Evolutionary conservation across 495 filamentous ascomycete species (phyloP), one percentile per base, ranked within the genome.

Genomic region (Margaritispora aquatica): DNA sequence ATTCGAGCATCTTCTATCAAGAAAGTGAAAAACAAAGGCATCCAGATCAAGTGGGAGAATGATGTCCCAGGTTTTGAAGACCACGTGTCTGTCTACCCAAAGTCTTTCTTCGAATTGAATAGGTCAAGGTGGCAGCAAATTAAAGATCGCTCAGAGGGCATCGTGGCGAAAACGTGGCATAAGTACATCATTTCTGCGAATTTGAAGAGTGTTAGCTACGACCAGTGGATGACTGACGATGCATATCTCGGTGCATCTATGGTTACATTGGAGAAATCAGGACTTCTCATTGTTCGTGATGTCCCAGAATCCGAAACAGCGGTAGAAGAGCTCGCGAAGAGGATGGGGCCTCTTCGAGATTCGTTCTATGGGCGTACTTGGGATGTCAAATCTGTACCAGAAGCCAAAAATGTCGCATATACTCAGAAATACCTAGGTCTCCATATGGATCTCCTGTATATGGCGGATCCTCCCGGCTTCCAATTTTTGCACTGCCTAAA

Each of bases 381-480:
- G 88, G 89, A 96, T 71, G 92, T 97, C 24, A 82, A 79, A 54
- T 85, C 79, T 9, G 84, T 91, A 29, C 83, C 87, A 1, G 62
- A 85, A 47, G 88, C 91, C 41, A 90, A 89, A 68, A 97, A 97
- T 64, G 85, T 97, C 8, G 93, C 93, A 15, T 96, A 97, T 73
- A 96, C 92, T 2, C 83, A 75, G 67, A 75, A 84, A 46, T 83
- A 83, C 63, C 83, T 96, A 1, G 88, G 87, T 19, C 82, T 94
- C 36, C 93, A 97, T 71, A 93, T 96, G 86, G 93, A 97, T 66
- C 80, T 96, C 26, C 78, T 96, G 68, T 97, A 97, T 75, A 87
- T 93, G 76, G 73, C 78, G 15, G 81, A 88, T 23, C 82, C 89
- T 9, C 93, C 93, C 0, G 82, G 84, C 20, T 78, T 90, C 57